These are phyloP conservation scores for Collybia sordida DNA, from an alignment of 768 basidiomycete species.

Conservation along the genomic window DNA sequence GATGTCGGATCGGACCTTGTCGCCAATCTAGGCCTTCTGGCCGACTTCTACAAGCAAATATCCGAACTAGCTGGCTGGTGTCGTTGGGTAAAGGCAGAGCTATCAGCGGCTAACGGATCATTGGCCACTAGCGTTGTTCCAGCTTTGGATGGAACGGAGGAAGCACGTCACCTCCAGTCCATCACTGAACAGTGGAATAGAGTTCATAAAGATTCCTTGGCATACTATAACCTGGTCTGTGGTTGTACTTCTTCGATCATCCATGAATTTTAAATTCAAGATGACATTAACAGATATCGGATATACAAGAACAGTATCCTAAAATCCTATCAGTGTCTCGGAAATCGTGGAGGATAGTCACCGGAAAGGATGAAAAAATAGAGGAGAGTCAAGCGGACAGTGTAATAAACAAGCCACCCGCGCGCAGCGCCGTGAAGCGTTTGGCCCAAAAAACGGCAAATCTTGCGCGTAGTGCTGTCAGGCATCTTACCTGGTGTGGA, in stretches of 20 bases:
- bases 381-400: neutral
- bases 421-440: neutral
- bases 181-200: constrained; percentile 10
- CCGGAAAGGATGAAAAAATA: neutral
- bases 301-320: constrained; percentile 5
- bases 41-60: constrained; percentile 27
- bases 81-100: constrained; percentile 20
- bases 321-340: neutral
- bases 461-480: constrained; percentile 10
- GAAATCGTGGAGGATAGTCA: neutral
- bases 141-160: neutral
- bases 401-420: neutral
- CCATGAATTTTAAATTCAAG: neutral
- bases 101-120: constrained; percentile 6
- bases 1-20: constrained; percentile 37
- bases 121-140: constrained; percentile 7
- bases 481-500: constrained; percentile 12
- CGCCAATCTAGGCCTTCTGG: constrained; percentile 34
- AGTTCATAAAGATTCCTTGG: constrained; percentile 9
- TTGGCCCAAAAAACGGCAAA: constrained; percentile 6
- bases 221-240: constrained; percentile 16
- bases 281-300: constrained; percentile 8
- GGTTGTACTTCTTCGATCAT: neutral
- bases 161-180: neutral
- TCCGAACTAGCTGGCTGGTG: constrained; percentile 32